Conservation (phyloP, 371 early-diverging fungal species). For the Lichtheimia corymbifera region DNA sequence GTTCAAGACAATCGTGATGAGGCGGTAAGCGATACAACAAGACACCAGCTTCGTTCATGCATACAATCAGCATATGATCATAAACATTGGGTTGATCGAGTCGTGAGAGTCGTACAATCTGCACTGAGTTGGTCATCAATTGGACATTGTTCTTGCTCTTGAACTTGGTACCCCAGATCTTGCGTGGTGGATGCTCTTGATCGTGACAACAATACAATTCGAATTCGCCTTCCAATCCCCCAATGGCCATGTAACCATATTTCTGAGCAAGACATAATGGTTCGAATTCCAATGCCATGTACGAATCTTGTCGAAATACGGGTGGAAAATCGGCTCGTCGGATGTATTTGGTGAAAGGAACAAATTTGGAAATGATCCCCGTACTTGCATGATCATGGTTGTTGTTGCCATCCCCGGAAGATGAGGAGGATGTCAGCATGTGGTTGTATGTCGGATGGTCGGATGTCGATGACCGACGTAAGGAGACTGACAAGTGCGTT, state of each 20-base stretch:
- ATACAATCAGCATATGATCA: conserved; percentile 33
- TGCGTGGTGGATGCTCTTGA: conserved; percentile 20
- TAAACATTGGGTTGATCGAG: conserved; percentile 12
- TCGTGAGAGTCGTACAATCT: conserved; percentile 55
- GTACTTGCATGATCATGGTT: too few relatives aligned
- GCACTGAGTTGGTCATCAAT: conserved; percentile 55
- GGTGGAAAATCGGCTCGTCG: conserved; percentile 35
- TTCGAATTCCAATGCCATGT: conserved; percentile 35
- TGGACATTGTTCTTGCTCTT: conserved; percentile 39
- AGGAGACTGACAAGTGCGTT: conserved; percentile 18
- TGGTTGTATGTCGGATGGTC: conserved; percentile 9
- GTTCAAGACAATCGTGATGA: conserved; percentile 28
- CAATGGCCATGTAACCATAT: conserved; percentile 60
- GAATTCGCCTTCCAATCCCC: conserved; percentile 49
- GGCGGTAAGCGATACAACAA: conserved; percentile 45
- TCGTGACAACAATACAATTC: conserved; percentile 55
- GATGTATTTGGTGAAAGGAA: conserved; percentile 50
- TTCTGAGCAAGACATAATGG: conserved; percentile 53
- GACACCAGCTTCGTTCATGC: conserved; percentile 54
- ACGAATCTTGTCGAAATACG: conserved; percentile 26
- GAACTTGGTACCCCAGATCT: conserved; percentile 45
- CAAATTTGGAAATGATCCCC: conserved; percentile 22
- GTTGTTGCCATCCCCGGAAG: not conserved
- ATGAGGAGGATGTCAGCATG: conserved; percentile 14
- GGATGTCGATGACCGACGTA: conserved; percentile 4